phyloP scores from a whole-genome alignment of 441 rosid genomes.

The Gossypium laxum region DNA sequence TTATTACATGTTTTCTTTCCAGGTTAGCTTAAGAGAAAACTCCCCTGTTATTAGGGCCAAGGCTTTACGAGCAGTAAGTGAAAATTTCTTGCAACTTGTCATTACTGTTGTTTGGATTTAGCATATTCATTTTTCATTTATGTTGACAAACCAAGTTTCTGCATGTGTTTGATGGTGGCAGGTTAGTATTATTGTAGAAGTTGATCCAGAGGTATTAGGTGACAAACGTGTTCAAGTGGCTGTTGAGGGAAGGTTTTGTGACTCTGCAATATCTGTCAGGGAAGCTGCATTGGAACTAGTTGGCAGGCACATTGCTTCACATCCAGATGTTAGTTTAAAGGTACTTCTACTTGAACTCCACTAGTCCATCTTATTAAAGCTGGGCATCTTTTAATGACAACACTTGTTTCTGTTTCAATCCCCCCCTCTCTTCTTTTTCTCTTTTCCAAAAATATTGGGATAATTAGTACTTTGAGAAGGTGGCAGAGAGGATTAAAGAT shows the following conservation, averaged over 20 bases:
- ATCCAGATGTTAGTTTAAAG: constrained; percentile 95
- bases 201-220: constrained; percentile 90
- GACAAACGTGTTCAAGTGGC: constrained; percentile 91
- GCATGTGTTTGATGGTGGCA: constrained; percentile 35
- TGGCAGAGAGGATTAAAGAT: constrained; percentile 96
- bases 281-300: constrained; percentile 99
- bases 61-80: constrained; percentile 87
- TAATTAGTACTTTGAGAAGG: constrained; percentile 87
- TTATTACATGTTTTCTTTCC: constrained; percentile 23
- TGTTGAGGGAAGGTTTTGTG: constrained; percentile 98
- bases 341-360: constrained; percentile 29
- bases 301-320: constrained; percentile 93
- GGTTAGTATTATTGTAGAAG: constrained; percentile 96
- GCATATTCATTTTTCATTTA: constrained; percentile 11
- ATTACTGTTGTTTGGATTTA: constrained; percentile 9
- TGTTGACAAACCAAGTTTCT: constrained; percentile 9
- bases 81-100: constrained; percentile 8
- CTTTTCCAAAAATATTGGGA: constrained; percentile 6
- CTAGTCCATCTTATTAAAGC: constrained; percentile 11
- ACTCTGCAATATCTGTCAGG: constrained; percentile 96
- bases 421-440: background rate
- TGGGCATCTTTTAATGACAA: constrained; percentile 5
- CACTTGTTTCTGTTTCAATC: constrained; percentile 6
- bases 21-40: constrained; percentile 95
- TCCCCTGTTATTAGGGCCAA: constrained; percentile 95